These are phyloP conservation scores for Selenicereus undatus DNA, from an alignment of 148 eudicot genomes.

Conservation along the genomic window DNA sequence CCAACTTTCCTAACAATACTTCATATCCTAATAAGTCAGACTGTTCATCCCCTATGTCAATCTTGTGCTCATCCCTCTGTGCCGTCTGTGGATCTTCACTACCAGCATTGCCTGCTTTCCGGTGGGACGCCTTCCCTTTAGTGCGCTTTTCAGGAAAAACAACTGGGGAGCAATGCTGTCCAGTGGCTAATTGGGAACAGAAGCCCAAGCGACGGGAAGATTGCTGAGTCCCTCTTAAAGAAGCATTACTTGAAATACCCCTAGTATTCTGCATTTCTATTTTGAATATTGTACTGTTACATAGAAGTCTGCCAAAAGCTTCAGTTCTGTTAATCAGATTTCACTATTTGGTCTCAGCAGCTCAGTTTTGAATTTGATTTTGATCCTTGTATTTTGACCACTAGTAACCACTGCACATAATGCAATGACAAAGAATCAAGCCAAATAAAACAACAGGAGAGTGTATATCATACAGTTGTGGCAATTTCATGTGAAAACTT, in stretches of 20 bases:
- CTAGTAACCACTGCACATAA: slow-evolving; percentile 5
- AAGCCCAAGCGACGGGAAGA: slow-evolving; percentile 75
- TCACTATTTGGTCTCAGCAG: slow-evolving; percentile 8
- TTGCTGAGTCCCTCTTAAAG: slow-evolving; percentile 68
- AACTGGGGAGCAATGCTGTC: slow-evolving; percentile 85
- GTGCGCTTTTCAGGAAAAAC: slow-evolving; percentile 93
- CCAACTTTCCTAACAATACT: slow-evolving; percentile 75
- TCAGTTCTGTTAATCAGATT: slow-evolving; percentile 7
- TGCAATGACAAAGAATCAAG: slow-evolving; percentile 10
- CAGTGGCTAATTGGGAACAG: slow-evolving; percentile 78
- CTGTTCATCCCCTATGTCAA: slow-evolving; percentile 88
- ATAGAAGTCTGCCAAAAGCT: slow-evolving; percentile 25
- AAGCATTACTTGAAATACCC: slow-evolving; percentile 60
- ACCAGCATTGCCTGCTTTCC: slow-evolving; percentile 33
- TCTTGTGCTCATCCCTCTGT: slow-evolving; percentile 74
- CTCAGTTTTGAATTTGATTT: background rate
- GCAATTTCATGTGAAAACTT: background rate
- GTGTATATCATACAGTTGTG: background rate
- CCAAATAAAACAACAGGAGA: background rate
- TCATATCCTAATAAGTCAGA: slow-evolving; percentile 94
- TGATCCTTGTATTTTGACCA: slow-evolving; percentile 6
- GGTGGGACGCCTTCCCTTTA: slow-evolving; percentile 54
- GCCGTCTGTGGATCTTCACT: slow-evolving; percentile 51
- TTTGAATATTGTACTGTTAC: slow-evolving; percentile 14
- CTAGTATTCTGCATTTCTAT: slow-evolving; percentile 71